A percentile compares a stretch with the other conserved stretches of the same genome.
phyloP scores from a whole-genome alignment of 352 stramenopile genomes.

The Globisporangium abappressorium region DNA sequence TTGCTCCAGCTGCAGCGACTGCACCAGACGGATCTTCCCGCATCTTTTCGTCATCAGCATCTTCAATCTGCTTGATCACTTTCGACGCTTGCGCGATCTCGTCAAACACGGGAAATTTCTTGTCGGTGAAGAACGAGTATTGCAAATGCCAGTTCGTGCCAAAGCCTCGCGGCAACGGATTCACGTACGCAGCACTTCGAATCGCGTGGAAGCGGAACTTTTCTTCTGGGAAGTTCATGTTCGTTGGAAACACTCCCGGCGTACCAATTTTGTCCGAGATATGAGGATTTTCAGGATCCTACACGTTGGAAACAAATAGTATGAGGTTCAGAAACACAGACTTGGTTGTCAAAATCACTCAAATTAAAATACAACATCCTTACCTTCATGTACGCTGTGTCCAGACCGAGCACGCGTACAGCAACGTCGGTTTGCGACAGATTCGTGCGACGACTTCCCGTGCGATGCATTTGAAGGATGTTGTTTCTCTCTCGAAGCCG shows the following conservation, averaged over 20 bases:
- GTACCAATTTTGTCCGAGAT: constrained; percentile 67
- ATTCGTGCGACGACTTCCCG: constrained; percentile 38
- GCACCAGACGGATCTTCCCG: neutral
- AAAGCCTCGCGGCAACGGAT: constrained; percentile 69
- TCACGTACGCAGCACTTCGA: constrained; percentile 74
- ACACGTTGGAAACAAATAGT: neutral
- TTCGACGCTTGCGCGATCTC: constrained; percentile 45
- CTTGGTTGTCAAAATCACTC: neutral
- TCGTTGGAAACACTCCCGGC: constrained; percentile 74
- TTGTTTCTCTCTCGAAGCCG: constrained; percentile 69
- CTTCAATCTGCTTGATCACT: constrained; percentile 43
- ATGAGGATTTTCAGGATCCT: constrained; percentile 67
- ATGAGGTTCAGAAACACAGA: neutral
- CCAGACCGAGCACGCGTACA: constrained; percentile 57
- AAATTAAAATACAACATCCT: neutral
- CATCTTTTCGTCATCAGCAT: constrained; percentile 12
- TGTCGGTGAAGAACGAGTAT: constrained; percentile 84
- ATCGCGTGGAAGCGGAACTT: constrained; percentile 78
- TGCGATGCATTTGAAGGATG: constrained; percentile 75
- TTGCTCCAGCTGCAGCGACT: neutral
- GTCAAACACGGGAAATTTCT: constrained; percentile 72
- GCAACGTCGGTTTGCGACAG: constrained; percentile 51
- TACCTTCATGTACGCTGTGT: constrained; percentile 76
- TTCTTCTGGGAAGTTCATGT: constrained; percentile 72
- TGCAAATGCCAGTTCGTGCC: constrained; percentile 80